Conservation (phyloP, 2,329 filamentous ascomycete genomes). For the Zymoseptoria crescenta region DNA sequence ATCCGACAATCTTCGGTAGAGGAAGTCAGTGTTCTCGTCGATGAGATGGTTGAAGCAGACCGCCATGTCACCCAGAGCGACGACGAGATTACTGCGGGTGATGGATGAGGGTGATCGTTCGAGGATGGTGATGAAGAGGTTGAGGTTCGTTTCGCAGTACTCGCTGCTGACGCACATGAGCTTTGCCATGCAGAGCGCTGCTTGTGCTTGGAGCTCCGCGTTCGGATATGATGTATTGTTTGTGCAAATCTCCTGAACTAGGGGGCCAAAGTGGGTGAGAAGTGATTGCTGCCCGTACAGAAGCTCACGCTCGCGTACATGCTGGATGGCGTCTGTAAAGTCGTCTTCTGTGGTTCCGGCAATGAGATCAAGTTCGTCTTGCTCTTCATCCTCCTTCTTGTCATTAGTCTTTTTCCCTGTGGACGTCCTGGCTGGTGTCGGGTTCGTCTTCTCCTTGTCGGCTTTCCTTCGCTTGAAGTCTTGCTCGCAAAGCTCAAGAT, state of each 20-base stretch:
- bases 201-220: constrained; percentile 81
- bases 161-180: constrained; percentile 97
- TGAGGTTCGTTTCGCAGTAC: constrained; percentile 89
- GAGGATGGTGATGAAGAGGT: constrained; percentile 94
- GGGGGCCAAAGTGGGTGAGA: constrained; percentile 79
- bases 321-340: constrained; percentile 77
- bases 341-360: constrained; percentile 93
- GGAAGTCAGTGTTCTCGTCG: constrained; percentile 96
- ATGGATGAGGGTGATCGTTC: constrained; percentile 88
- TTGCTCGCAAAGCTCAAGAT: constrained; percentile 91
- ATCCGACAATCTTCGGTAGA: constrained; percentile 89
- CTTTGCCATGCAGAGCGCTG: constrained; percentile 90
- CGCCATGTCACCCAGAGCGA: constrained; percentile 96
- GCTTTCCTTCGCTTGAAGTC: constrained; percentile 97
- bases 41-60: constrained; percentile 99
- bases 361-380: constrained; percentile 90
- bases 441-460: constrained; percentile 64
- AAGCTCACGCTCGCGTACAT: constrained; percentile 77
- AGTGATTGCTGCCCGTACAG: constrained; percentile 76
- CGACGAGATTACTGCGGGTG: constrained; percentile 90
- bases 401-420: constrained; percentile 37
- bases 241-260: constrained; percentile 88
- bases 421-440: constrained; percentile 23
- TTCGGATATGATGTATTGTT: constrained; percentile 91
- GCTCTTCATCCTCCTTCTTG: constrained; percentile 51